A percentile compares a stretch with the other conserved stretches of the same genome.
phyloP scores from a whole-genome alignment of 352 stramenopile genomes.

The Phytophthora nicotianae region DNA sequence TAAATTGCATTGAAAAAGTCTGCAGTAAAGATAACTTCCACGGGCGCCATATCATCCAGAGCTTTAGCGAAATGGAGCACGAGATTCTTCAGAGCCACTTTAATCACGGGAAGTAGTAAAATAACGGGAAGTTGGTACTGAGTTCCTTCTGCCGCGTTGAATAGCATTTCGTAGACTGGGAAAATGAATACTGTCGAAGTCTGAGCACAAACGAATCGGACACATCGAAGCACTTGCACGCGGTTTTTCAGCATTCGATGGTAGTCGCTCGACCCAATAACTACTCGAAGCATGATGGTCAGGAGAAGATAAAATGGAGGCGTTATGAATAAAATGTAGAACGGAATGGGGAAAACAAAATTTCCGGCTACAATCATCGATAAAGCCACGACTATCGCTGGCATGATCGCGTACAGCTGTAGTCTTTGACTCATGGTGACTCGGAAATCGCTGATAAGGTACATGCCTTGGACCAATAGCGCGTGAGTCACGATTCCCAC shows the following conservation, averaged over 20 bases:
- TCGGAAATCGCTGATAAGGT: slow-evolving; percentile 22
- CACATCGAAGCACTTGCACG: slow-evolving; percentile 15
- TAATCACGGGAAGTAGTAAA: slow-evolving; percentile 6
- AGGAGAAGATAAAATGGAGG: slow-evolving; percentile 19
- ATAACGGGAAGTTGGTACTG: slow-evolving; percentile 1
- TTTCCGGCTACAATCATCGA: slow-evolving; percentile 11
- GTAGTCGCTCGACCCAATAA: slow-evolving; percentile 9
- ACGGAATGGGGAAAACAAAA: slow-evolving; percentile 33
- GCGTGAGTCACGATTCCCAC: slow-evolving; percentile 15
- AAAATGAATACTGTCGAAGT: slow-evolving; percentile 26
- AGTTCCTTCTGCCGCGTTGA: slow-evolving; percentile 10
- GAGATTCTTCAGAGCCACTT: slow-evolving; percentile 9
- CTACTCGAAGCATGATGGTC: slow-evolving; percentile 11
- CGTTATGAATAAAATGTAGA: slow-evolving; percentile 16
- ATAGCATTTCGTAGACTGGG: slow-evolving; percentile 29
- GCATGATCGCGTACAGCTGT: slow-evolving; percentile 7
- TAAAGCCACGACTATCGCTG: neutral
- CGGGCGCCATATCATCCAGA: slow-evolving; percentile 5
- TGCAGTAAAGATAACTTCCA: slow-evolving; percentile 7
- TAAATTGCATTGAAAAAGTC: slow-evolving; percentile 16
- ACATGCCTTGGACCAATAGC: slow-evolving; percentile 16
- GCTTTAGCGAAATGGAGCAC: slow-evolving; percentile 8
- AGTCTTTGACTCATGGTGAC: slow-evolving; percentile 9
- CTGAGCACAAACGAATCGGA: slow-evolving; percentile 26
- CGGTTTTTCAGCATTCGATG: slow-evolving; percentile 13